These are phyloP conservation scores for Colletotrichum costaricense DNA, from an alignment of 2,329 filamentous ascomycete genomes.

Conservation along the genomic window DNA sequence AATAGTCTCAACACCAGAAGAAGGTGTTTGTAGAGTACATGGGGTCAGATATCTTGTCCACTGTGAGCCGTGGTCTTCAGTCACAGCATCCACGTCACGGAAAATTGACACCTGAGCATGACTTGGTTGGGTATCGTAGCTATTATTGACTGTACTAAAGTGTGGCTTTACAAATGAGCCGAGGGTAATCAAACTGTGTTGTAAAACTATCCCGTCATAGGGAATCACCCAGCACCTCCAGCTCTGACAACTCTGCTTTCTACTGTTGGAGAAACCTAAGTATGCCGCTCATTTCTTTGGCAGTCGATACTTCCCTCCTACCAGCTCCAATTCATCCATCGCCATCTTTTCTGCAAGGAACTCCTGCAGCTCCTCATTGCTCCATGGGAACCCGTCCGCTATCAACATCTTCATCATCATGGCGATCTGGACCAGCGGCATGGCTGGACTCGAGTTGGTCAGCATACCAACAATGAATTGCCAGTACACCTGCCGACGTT, in stretches of 20 bases:
- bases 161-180: background rate
- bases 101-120: background rate
- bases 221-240: background rate
- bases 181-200: background rate
- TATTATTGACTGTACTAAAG: background rate
- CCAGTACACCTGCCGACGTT: slow-evolving; percentile 78
- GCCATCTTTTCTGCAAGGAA: slow-evolving; percentile 84
- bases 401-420: slow-evolving; percentile 98
- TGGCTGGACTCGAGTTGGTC: slow-evolving; percentile 84
- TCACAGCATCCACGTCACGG: background rate
- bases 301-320: slow-evolving; percentile 77
- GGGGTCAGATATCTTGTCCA: background rate
- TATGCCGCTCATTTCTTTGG: slow-evolving; percentile 62
- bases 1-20: background rate
- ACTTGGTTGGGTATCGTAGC: background rate
- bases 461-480: slow-evolving; percentile 96
- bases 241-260: background rate
- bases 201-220: too few species aligned
- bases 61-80: background rate
- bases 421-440: slow-evolving; percentile 83
- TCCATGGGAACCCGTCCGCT: slow-evolving; percentile 88
- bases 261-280: background rate
- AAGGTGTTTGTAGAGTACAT: background rate
- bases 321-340: slow-evolving; percentile 75
- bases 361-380: slow-evolving; percentile 86